These are phyloP conservation scores for Talaromyces adpressus DNA, from an alignment of 495 filamentous ascomycete genomes.

Conservation along the genomic window DNA sequence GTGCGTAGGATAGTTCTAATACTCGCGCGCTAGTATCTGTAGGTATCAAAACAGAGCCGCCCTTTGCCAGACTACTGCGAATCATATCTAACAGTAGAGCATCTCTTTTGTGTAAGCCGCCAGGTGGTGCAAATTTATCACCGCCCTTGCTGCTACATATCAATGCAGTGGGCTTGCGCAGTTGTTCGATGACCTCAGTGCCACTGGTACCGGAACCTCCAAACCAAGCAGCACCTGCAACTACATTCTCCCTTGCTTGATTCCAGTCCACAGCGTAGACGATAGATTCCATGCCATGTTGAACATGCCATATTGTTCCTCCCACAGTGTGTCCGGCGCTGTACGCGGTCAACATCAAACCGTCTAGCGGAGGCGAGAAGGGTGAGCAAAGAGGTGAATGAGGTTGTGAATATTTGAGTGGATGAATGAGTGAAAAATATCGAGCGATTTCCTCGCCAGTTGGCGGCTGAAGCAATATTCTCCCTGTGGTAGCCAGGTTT, in stretches of 20 bases:
- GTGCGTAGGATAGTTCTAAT: conserved; percentile 83
- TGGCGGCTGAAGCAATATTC: conserved; percentile 73
- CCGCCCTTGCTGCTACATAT: conserved; percentile 84
- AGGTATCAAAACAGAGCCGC: conserved; percentile 91
- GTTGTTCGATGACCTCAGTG: conserved; percentile 83
- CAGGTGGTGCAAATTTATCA: conserved; percentile 59
- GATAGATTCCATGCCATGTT: conserved; percentile 92
- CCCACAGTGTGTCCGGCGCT: conserved; percentile 93
- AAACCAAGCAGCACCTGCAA: conserved; percentile 89
- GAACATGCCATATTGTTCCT: conserved; percentile 98
- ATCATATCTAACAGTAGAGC: conserved; percentile 79
- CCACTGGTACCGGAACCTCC: conserved; percentile 74
- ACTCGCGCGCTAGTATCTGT: conserved; percentile 92
- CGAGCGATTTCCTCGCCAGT: conserved; percentile 79
- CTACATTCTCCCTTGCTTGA: conserved; percentile 85
- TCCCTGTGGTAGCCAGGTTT: conserved; percentile 23
- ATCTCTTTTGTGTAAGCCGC: conserved; percentile 72
- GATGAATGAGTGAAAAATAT: conserved; percentile 89
- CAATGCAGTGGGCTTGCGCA: conserved; percentile 87
- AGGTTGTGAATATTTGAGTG: conserved; percentile 93
- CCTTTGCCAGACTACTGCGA: conserved; percentile 63
- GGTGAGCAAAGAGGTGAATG: conserved; percentile 80
- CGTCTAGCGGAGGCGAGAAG: conserved; percentile 80
- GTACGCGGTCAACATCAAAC: conserved; percentile 94
- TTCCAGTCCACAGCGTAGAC: conserved; percentile 99